These are phyloP conservation scores for Phaeoacremonium minimum DNA, from an alignment of 2,329 filamentous ascomycete genomes.

Conservation along the genomic window DNA sequence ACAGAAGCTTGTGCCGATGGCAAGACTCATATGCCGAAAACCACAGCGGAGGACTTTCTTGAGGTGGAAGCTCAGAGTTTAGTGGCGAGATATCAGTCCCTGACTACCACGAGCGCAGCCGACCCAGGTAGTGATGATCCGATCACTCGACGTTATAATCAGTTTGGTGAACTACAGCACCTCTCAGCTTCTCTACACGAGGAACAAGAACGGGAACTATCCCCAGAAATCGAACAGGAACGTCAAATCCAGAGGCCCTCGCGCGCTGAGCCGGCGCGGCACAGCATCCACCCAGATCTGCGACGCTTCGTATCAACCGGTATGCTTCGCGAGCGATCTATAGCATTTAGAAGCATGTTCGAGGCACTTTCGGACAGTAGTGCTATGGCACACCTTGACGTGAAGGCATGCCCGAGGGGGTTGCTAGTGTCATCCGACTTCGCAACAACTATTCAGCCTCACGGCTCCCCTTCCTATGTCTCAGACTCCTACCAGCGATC, in stretches of 20 bases:
- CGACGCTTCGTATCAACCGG: slow-evolving; percentile 32
- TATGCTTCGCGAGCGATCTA: slow-evolving; percentile 13
- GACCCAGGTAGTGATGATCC: slow-evolving; percentile 14
- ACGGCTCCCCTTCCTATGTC: not conserved
- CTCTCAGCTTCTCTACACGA: slow-evolving; percentile 43
- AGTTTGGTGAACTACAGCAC: slow-evolving; percentile 26
- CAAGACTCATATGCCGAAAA: slow-evolving; percentile 11
- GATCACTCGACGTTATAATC: slow-evolving; percentile 27
- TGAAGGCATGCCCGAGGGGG: slow-evolving; percentile 26
- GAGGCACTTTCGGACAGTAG: slow-evolving; percentile 31
- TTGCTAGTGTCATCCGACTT: slow-evolving; percentile 50
- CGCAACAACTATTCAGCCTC: slow-evolving; percentile 31
- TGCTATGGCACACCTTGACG: slow-evolving; percentile 26
- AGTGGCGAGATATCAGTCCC: slow-evolving; percentile 45
- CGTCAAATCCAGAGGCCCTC: slow-evolving; percentile 46
- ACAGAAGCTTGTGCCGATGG: slow-evolving; percentile 1
- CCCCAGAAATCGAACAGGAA: slow-evolving; percentile 60
- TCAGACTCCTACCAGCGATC: slow-evolving; percentile 45
- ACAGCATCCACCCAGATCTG: slow-evolving; percentile 40
- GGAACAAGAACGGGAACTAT: slow-evolving; percentile 66
- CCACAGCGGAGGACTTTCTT: slow-evolving; percentile 37
- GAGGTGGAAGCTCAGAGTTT: slow-evolving; percentile 52
- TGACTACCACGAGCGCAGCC: not conserved
- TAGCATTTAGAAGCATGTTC: slow-evolving; percentile 41
- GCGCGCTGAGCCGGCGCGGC: slow-evolving; percentile 27